Base-by-base conservation (phyloP, 108 stramenopile genomes). In the Schizochytrium sp. region DNA sequence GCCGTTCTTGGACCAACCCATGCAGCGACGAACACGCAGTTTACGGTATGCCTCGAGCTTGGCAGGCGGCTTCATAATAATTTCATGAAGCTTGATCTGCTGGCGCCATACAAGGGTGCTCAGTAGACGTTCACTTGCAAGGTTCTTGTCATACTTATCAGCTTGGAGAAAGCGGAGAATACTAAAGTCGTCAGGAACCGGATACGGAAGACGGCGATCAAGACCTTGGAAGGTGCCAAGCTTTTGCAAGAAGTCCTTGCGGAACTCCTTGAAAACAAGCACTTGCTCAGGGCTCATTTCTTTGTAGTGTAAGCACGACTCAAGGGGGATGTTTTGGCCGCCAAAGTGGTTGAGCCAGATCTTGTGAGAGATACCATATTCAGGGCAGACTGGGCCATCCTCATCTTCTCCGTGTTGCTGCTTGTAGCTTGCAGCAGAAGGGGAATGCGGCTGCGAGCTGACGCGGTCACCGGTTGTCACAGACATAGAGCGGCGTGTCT, bases 331-430 rank as follows among this genome's bases (percentile, higher is more conserved):
- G 28, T 83, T 40, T 38, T 55, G 3, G 50, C 76, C 76, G 47
- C 55, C 76, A 42, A 83, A 83, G 53, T 55, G 53, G 53, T 83
- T 83, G 50, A 83, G 76, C 76, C 76, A 83, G 47, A 55, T 53
- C 47, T 83, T 40, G 47, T 55, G 50, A 8, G 76, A 49, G 53
- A 83, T 49, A 53, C 53, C 53, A 53, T 83, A 83, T 53, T 83
- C 76, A 10, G 28, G 28, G 47, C 76, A 38, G n/a, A 83, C 47
- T 17, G 57, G 57, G 0, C 57, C 10, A 58, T 17, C 57, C 57
- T 58, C 17, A 17, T 17, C 57, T 58, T 58, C 57, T 58, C 57
- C 13, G 57, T 58, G 13, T 58, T 58, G 57, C 13, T 17, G 57
- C 57, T 17, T 58, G 57, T 58, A 10, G 57, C 28, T 28, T 28